phyloP scores from a whole-genome alignment of 2,329 filamentous ascomycete species.

The Aspergillus phoenicis region DNA sequence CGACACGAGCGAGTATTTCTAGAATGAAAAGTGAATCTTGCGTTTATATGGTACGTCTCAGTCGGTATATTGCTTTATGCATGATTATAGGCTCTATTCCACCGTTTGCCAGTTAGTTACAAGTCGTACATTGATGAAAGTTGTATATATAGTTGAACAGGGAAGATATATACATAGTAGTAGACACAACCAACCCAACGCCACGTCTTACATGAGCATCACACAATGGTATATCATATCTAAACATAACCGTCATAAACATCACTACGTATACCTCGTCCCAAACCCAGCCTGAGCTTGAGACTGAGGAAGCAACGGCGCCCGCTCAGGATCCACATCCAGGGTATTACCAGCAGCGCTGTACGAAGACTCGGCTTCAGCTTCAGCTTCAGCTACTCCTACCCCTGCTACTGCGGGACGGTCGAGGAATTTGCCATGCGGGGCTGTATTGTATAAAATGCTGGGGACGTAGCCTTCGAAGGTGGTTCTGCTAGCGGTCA shows the following conservation, averaged over 20 bases:
- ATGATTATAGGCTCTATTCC: no score
- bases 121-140: no score
- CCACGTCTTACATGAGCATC: not conserved
- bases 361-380: not conserved
- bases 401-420: not conserved
- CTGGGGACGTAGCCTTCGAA: slow-evolving; percentile 19
- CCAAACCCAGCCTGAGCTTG: no score
- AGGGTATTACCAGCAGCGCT: not conserved
- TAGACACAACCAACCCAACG: not conserved
- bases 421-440: not conserved
- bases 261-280: slow-evolving; percentile 15
- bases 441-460: slow-evolving; percentile 9
- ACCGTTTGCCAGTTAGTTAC: no score
- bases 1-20: not conserved
- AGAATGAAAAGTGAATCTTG: not conserved
- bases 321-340: slow-evolving; percentile 11
- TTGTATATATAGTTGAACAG: not conserved
- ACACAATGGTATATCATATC: not conserved
- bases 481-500: not conserved
- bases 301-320: slow-evolving; percentile 10
- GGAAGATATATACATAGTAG: not conserved
- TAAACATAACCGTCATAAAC: not conserved
- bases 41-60: not conserved
- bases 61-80: not conserved
- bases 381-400: no score